A percentile compares a stretch with the other conserved stretches of the same genome.
phyloP scores from a whole-genome alignment of 768 basidiomycete species.

The Kondoa subrosea region DNA sequence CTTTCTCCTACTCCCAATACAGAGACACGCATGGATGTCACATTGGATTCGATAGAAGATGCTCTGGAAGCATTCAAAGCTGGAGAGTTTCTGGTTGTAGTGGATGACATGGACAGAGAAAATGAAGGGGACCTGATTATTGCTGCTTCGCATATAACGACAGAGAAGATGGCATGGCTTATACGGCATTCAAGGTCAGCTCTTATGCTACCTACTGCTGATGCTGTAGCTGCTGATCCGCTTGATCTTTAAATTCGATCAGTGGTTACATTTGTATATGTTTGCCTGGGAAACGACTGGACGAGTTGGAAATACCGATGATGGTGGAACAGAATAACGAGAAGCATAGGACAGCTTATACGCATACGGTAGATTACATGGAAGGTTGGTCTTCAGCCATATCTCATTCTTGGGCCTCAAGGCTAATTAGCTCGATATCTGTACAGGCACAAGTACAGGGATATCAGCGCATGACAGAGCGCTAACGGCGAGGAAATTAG shows the following conservation, averaged over 20 bases:
- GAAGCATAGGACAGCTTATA: slow-evolving; percentile 81
- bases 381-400: slow-evolving; percentile 63
- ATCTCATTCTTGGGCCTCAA: slow-evolving; percentile 14
- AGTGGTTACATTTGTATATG: slow-evolving; percentile 91
- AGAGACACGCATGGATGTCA: slow-evolving; percentile 27
- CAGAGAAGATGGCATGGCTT: slow-evolving; percentile 99
- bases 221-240: not conserved
- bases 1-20: too few relatives aligned
- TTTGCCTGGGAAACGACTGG: slow-evolving; percentile 56
- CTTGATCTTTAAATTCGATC: slow-evolving; percentile 4
- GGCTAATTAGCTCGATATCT: not conserved
- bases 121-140: slow-evolving; percentile 96
- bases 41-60: slow-evolving; percentile 62
- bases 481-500: slow-evolving; percentile 66
- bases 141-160: slow-evolving; percentile 63
- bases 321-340: slow-evolving; percentile 89
- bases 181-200: slow-evolving; percentile 82
- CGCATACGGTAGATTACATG: slow-evolving; percentile 83
- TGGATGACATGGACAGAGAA: slow-evolving; percentile 90
- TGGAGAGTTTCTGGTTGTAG: slow-evolving; percentile 87
- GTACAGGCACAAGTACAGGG: slow-evolving; percentile 71
- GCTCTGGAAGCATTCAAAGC: slow-evolving; percentile 56
- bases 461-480: slow-evolving; percentile 93
- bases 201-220: not conserved
- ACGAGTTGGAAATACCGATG: slow-evolving; percentile 68